phyloP scores from a whole-genome alignment of 169 alveolate genomes.

The Cyclospora cayetanensis region DNA sequence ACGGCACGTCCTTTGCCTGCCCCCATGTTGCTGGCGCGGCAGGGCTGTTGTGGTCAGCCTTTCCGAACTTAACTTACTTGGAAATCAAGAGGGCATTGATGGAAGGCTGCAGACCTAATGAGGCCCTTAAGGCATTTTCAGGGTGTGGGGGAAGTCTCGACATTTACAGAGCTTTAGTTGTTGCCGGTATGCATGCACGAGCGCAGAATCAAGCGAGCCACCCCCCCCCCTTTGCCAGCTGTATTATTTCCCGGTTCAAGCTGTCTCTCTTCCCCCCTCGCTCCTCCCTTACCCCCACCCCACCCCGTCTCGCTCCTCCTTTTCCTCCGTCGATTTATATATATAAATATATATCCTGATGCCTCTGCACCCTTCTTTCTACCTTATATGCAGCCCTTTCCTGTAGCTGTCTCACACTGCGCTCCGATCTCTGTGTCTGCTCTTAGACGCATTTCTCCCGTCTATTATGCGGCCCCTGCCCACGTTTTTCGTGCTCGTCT shows the following conservation, averaged over 20 bases:
- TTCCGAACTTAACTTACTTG: conserved; percentile 74
- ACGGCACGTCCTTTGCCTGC: conserved; percentile 79
- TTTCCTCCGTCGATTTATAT: too few relatives aligned
- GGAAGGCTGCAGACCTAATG: conserved; percentile 71
- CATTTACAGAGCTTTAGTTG: conserved; percentile 3
- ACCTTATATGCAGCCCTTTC: neutral
- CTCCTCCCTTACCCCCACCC: neutral
- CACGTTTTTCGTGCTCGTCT: neutral
- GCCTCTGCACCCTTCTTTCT: too few relatives aligned
- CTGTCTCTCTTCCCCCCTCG: neutral
- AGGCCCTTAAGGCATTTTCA: conserved; percentile 42
- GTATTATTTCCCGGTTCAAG: neutral
- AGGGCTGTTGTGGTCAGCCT: conserved; percentile 78
- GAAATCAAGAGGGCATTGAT: conserved; percentile 72
- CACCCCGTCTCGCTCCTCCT: neutral
- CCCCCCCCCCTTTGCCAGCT: neutral
- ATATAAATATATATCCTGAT: too few relatives aligned
- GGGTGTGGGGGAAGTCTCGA: conserved; percentile 68
- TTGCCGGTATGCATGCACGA: conserved; percentile 58
- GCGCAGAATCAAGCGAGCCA: neutral
- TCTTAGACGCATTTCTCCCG: neutral
- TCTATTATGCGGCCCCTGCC: neutral
- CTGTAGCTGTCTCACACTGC: neutral
- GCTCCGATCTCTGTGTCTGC: neutral
- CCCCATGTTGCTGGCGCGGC: conserved; percentile 80